Base-by-base conservation (phyloP, 441 rosid species). In the Pelargonium citronellum region DNA sequence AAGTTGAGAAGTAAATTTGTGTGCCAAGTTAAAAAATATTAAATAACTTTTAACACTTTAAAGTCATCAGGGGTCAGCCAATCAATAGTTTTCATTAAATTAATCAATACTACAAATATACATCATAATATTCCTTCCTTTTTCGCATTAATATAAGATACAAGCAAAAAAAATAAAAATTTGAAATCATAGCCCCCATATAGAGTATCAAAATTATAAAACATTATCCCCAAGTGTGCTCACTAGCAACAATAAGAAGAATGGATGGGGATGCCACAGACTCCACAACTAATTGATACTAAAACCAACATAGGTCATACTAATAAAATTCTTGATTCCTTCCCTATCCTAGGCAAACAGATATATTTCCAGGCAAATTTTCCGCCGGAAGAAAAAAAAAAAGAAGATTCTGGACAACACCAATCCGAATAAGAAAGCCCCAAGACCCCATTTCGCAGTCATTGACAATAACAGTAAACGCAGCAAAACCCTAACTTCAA, bases 401-500 rank as follows among this genome's bases (percentile, higher is more conserved):
- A 22, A 22, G 24, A 1, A 30, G 34, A 3, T 0, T 30, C 34
- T 30, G 2, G 4, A 30, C 34, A 30, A 30, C 46, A 9, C 10
- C 9, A 41, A 5, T 9, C 46, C 7, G 10, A 41, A 41, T 0
- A 41, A 41, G 10, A 41, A 41, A 41, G 10, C 46, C 46, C 12
- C 47, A 8, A 9, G 12, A 10, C 47, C 47, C 12, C 47, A 43
- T 10, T 43, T 43, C 47, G 47, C 2, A 10, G 10, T 43, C 47
- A 43, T 43, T 8, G 47, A 43, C 12, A 9, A 43, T 43, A 43
- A 8, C 47, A 43, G 12, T 43, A 43, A 43, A 58, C 63, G 13
- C 0, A 7, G 20, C 64, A 60, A 60, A 60, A 60, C 64, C 64
- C 64, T 60, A 60, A 60, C 64, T 11, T 22, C 64, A 60, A 60